Conservation (phyloP, 2,329 filamentous ascomycete species). For the Diaporthe longicolla region DNA sequence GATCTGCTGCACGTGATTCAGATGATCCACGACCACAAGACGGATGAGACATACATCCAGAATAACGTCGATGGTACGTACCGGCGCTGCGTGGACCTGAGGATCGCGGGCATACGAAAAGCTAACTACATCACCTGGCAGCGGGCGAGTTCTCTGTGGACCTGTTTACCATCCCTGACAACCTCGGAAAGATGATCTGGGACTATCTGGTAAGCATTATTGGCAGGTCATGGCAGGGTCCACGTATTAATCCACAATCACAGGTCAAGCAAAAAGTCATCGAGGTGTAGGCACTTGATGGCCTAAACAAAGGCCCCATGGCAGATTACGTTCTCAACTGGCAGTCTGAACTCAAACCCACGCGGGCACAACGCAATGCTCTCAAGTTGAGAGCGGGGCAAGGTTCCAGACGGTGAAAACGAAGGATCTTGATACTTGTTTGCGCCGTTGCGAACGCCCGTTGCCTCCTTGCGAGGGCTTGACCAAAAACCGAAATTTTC, state of each 20-base stretch:
- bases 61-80: constrained; percentile 94
- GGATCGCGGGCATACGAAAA: neutral
- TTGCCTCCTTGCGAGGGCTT: neutral
- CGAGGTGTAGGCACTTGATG: constrained; percentile 21
- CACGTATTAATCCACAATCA: constrained; percentile 1
- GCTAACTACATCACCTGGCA: constrained; percentile 49
- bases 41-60: constrained; percentile 93
- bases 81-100: constrained; percentile 36
- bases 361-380: neutral
- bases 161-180: constrained; percentile 94
- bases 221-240: no score
- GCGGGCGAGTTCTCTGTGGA: constrained; percentile 99
- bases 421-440: neutral
- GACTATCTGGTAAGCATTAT: constrained; percentile 76
- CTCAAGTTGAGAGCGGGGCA: neutral
- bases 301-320: neutral
- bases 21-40: constrained; percentile 98
- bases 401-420: neutral
- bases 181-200: constrained; percentile 93
- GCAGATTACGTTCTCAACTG: neutral
- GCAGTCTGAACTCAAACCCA: neutral
- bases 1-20: constrained; percentile 95
- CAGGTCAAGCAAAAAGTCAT: constrained; percentile 41
- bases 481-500: constrained; percentile 1
- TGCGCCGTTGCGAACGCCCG: neutral